Conservation (phyloP, 768 basidiomycete species). For the Pleurotus citrinopileatus region DNA sequence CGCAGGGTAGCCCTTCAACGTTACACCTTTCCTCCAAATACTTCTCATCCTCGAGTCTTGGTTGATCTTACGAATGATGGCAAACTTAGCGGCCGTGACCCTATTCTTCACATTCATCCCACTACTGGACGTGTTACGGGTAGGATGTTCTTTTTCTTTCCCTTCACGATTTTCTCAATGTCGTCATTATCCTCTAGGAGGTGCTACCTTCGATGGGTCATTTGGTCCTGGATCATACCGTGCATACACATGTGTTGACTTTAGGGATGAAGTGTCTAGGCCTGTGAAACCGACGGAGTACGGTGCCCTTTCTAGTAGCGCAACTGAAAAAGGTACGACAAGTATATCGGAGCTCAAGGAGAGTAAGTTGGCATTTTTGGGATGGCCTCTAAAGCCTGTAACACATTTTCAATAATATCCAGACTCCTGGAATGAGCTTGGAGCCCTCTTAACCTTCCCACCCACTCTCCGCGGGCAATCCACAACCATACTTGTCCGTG, state of each 20-base stretch:
- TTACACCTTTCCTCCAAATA: conserved; percentile 50
- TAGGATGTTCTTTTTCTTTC: background rate
- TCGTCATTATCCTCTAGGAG: background rate
- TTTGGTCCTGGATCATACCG: conserved; percentile 39
- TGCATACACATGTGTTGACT: conserved; percentile 59
- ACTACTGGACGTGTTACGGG: conserved; percentile 43
- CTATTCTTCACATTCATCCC: conserved; percentile 46
- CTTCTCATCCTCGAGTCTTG: conserved; percentile 46
- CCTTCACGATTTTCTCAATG: background rate
- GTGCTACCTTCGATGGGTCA: conserved; percentile 1
- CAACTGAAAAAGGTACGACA: conserved; percentile 43
- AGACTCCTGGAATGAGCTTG: conserved; percentile 48
- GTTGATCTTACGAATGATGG: conserved; percentile 66
- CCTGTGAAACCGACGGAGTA: conserved; percentile 48
- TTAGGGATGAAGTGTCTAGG: conserved; percentile 47
- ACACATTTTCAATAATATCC: background rate
- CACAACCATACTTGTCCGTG: conserved; percentile 54
- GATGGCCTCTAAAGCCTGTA: background rate
- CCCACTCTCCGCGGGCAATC: conserved; percentile 30
- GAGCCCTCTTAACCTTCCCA: conserved; percentile 50
- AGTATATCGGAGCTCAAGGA: conserved; percentile 46
- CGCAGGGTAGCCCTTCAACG: conserved; percentile 58
- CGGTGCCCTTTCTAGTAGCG: conserved; percentile 52
- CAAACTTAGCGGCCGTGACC: conserved; percentile 45
- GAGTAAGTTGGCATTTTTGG: conserved; percentile 26